These are phyloP conservation scores for Choanephora cucurbitarum DNA, from an alignment of 371 early-diverging fungal species.

Conservation along the genomic window DNA sequence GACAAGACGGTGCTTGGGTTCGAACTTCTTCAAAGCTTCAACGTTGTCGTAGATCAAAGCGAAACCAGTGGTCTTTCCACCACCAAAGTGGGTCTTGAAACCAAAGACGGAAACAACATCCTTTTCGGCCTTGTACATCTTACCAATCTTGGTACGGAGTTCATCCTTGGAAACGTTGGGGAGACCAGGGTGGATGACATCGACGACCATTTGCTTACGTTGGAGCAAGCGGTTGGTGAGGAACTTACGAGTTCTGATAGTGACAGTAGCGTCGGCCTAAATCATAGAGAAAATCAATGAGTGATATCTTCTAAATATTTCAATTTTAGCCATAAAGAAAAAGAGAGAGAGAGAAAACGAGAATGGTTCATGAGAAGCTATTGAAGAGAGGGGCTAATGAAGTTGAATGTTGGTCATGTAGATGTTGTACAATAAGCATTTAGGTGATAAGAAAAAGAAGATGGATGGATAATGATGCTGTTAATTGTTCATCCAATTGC, in stretches of 20 bases:
- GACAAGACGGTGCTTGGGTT: constrained; percentile 96
- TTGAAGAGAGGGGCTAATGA: too few relatives aligned
- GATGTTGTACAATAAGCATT: too few relatives aligned
- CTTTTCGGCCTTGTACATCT: constrained; percentile 94
- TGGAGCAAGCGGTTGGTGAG: constrained; percentile 97
- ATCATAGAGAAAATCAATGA: background rate
- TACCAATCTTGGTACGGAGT: constrained; percentile 93
- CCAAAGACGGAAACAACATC: constrained; percentile 95
- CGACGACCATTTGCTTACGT: constrained; percentile 98
- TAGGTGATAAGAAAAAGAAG: too few relatives aligned
- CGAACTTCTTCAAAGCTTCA: constrained; percentile 96
- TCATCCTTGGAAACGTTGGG: constrained; percentile 93
- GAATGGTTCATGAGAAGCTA: too few relatives aligned
- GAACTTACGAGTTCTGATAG: constrained; percentile 98
- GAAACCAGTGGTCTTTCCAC: constrained; percentile 97
- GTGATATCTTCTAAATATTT: too few relatives aligned
- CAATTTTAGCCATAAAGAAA: too few relatives aligned
- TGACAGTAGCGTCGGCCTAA: constrained; percentile 81
- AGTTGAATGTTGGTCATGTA: too few relatives aligned
- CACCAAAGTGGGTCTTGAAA: constrained; percentile 96
- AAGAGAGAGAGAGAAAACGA: too few relatives aligned
- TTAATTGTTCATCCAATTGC: too few relatives aligned
- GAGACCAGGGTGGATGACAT: constrained; percentile 94
- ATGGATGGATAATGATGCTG: too few relatives aligned
- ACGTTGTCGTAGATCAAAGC: constrained; percentile 96